phyloP scores from a whole-genome alignment of 2,329 filamentous ascomycete species.

The Aspergillus bombycis region DNA sequence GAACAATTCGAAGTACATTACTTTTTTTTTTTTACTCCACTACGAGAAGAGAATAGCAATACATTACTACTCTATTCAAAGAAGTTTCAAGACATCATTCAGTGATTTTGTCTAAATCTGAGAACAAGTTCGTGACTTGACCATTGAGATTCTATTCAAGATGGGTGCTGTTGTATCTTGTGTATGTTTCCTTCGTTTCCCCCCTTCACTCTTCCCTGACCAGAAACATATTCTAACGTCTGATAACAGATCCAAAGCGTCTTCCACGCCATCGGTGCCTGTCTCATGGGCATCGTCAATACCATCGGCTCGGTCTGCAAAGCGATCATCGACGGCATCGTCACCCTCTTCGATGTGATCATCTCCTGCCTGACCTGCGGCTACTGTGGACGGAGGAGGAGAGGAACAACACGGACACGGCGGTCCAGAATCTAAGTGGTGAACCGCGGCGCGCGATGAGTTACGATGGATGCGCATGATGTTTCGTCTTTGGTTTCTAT shows the following conservation, averaged over 20 bases:
- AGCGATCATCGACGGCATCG: constrained; percentile 69
- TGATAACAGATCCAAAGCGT: constrained; percentile 57
- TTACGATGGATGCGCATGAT: constrained; percentile 15
- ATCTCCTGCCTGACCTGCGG: constrained; percentile 64
- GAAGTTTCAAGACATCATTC: background rate
- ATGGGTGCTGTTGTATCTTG: constrained; percentile 87
- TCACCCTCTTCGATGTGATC: constrained; percentile 67
- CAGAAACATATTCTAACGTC: constrained; percentile 25
- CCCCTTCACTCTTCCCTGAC: background rate
- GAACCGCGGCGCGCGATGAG: constrained; percentile 7
- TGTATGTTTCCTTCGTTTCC: constrained; percentile 61
- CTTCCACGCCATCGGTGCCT: constrained; percentile 66
- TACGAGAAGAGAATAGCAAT: background rate
- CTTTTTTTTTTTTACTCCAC: background rate
- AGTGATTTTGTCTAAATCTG: background rate
- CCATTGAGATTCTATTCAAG: constrained; percentile 37
- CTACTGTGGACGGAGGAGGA: constrained; percentile 35
- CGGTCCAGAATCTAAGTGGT: constrained; percentile 22
- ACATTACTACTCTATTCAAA: background rate
- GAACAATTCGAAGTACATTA: background rate
- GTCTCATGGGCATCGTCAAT: constrained; percentile 69
- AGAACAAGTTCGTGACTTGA: background rate
- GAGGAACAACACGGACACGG: constrained; percentile 20
- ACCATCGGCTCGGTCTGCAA: constrained; percentile 67
- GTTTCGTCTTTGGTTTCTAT: constrained; percentile 5